Conservation (phyloP, 441 rosid genomes). For the Pelargonium citronellum region DNA sequence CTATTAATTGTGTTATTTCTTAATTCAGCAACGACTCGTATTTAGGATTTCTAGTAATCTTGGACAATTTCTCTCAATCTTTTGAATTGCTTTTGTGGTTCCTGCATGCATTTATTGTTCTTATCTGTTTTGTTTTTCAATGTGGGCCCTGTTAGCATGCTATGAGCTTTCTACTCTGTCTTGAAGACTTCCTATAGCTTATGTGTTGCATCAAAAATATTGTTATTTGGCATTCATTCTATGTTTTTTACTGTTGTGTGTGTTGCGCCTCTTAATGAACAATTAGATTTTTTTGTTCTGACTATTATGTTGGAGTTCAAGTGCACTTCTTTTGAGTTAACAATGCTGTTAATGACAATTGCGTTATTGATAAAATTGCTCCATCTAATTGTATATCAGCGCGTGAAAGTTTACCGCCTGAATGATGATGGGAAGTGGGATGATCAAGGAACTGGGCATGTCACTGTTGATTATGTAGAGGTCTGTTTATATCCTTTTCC, state of each 20-base stretch:
- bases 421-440: constrained; percentile 97
- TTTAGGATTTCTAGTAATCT: neutral
- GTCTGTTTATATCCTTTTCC: constrained; percentile 36
- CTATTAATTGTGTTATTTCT: neutral
- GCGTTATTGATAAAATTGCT: neutral
- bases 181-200: neutral
- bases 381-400: constrained; percentile 40
- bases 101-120: neutral
- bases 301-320: neutral
- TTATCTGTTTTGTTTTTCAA: neutral
- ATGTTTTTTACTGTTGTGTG: neutral
- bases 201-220: neutral
- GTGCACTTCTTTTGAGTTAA: neutral
- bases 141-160: neutral
- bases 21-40: neutral
- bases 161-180: neutral
- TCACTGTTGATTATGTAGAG: constrained; percentile 84
- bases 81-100: neutral
- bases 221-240: neutral
- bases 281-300: neutral
- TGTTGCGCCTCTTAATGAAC: neutral
- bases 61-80: neutral
- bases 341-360: constrained; percentile 1
- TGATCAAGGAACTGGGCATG: constrained; percentile 98
- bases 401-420: constrained; percentile 91